A percentile compares a stretch with the other conserved stretches of the same genome.
Conservation (phyloP, 2,329 filamentous ascomycete genomes). For the Trichoderma sp. region DNA sequence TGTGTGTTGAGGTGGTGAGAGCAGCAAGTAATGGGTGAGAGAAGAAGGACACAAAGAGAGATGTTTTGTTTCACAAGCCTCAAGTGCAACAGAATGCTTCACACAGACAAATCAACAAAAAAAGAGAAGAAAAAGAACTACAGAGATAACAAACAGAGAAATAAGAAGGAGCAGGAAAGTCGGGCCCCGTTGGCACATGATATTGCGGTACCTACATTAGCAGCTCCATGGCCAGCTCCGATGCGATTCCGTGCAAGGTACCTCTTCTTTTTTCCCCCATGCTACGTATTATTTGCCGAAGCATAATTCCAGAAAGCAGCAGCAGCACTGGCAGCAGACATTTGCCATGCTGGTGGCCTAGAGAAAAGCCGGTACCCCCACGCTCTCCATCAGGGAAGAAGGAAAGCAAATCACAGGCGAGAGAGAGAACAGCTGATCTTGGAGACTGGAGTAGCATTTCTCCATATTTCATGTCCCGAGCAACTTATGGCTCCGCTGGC, state of each 20-base stretch:
- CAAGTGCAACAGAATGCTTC: neutral
- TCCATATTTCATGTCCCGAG: neutral
- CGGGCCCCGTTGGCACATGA: slow-evolving; percentile 4
- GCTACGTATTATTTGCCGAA: slow-evolving; percentile 6
- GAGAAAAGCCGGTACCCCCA: slow-evolving; percentile 12
- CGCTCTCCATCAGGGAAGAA: slow-evolving; percentile 9
- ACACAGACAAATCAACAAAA: slow-evolving; percentile 5
- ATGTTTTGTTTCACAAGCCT: neutral
- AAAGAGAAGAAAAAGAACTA: neutral
- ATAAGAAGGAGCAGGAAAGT: neutral
- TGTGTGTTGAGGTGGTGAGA: neutral
- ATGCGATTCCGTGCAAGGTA: neutral
- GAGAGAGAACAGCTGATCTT: slow-evolving; percentile 12
- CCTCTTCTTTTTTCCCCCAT: neutral
- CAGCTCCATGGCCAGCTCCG: slow-evolving; percentile 2
- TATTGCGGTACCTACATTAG: slow-evolving; percentile 15
- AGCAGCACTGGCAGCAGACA: neutral
- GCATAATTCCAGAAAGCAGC: neutral
- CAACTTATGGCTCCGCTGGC: neutral
- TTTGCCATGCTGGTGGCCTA: slow-evolving; percentile 7
- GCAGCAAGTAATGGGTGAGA: neutral
- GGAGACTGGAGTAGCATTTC: neutral
- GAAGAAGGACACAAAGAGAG: neutral
- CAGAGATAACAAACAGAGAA: neutral
- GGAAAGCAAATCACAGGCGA: neutral